Evolutionary conservation across 2,329 filamentous ascomycete species (phyloP).

Genomic region (Plenodomus tracheiphilus): DNA sequence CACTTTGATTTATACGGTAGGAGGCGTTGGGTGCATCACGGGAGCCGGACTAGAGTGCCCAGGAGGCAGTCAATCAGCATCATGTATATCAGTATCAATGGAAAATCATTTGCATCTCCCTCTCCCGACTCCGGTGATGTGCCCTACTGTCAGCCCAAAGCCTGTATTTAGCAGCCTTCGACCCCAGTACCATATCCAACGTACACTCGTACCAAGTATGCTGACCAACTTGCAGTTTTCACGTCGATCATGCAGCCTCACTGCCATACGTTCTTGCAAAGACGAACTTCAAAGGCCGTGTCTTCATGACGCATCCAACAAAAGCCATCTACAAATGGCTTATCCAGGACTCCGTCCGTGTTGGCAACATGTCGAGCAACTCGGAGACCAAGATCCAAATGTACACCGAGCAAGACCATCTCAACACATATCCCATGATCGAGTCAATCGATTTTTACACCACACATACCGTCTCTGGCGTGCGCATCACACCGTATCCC

Average conservation of each 20-base stretch:
- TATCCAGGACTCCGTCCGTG: constrained; percentile 93
- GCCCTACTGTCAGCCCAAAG: constrained; percentile 23
- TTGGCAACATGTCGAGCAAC: constrained; percentile 69
- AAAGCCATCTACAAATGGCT: constrained; percentile 99
- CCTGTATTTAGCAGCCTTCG: constrained; percentile 27
- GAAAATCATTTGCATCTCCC: constrained; percentile 44
- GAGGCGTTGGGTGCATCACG: constrained; percentile 36
- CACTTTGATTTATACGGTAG: constrained; percentile 14
- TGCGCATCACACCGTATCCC: constrained; percentile 94
- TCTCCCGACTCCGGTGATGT: constrained; percentile 43
- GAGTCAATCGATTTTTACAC: constrained; percentile 99
- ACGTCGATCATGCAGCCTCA: constrained; percentile 98
- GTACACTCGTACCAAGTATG: neutral
- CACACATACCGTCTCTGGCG: constrained; percentile 94
- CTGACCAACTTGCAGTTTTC: constrained; percentile 69
- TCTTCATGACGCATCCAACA: constrained; percentile 99
- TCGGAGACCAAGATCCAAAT: constrained; percentile 68
- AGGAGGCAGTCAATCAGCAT: constrained; percentile 23
- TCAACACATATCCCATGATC: constrained; percentile 90
- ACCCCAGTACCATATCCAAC: constrained; percentile 1
- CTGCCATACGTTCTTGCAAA: constrained; percentile 96
- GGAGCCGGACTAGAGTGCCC: constrained; percentile 30
- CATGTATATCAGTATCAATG: constrained; percentile 48
- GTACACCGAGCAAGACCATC: constrained; percentile 93
- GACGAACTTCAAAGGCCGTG: constrained; percentile 93